Percentiles rank a stretch among this genome's conserved stretches.
phyloP scores from a whole-genome alignment of 169 alveolate species.

The Cryptosporidium sp. region DNA sequence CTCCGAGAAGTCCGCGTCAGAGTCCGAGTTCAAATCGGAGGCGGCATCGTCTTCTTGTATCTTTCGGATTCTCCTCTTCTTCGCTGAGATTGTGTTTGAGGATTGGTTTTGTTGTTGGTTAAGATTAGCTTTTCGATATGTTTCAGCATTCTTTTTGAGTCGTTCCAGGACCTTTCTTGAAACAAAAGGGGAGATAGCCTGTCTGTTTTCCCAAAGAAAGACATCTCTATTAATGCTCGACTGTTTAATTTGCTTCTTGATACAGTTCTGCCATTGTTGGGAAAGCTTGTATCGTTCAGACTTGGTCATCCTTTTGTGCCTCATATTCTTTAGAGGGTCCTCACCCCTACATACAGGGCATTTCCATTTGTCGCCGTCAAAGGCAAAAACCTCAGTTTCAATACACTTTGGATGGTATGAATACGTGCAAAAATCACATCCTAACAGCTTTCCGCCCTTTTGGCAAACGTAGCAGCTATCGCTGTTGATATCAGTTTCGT shows the following conservation, averaged over 20 bases:
- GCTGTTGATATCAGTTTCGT: constrained; percentile 85
- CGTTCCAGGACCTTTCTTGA: constrained; percentile 82
- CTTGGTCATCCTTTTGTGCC: constrained; percentile 89
- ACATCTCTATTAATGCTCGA: constrained; percentile 84
- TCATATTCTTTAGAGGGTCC: constrained; percentile 89
- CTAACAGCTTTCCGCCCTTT: constrained; percentile 87
- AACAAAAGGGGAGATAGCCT: constrained; percentile 86
- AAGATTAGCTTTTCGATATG: constrained; percentile 64
- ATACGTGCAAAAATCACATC: constrained; percentile 91
- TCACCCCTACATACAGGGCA: constrained; percentile 91
- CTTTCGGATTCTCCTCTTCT: constrained; percentile 30
- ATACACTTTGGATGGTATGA: constrained; percentile 90
- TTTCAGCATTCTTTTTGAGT: constrained; percentile 80
- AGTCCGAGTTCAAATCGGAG: not conserved
- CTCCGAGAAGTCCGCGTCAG: not conserved
- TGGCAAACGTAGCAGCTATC: constrained; percentile 91
- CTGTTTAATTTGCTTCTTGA: constrained; percentile 82
- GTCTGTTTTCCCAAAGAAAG: constrained; percentile 85
- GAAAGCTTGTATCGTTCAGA: constrained; percentile 85
- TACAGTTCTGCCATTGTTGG: constrained; percentile 85
- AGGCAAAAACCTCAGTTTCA: constrained; percentile 84
- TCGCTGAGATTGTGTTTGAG: not conserved
- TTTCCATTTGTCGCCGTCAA: constrained; percentile 89
- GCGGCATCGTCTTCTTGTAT: constrained; percentile 57
- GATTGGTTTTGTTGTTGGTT: constrained; percentile 6